Evolutionary conservation across 352 stramenopile species (phyloP).

Genomic region (Thraustochytrium sp.): DNA sequence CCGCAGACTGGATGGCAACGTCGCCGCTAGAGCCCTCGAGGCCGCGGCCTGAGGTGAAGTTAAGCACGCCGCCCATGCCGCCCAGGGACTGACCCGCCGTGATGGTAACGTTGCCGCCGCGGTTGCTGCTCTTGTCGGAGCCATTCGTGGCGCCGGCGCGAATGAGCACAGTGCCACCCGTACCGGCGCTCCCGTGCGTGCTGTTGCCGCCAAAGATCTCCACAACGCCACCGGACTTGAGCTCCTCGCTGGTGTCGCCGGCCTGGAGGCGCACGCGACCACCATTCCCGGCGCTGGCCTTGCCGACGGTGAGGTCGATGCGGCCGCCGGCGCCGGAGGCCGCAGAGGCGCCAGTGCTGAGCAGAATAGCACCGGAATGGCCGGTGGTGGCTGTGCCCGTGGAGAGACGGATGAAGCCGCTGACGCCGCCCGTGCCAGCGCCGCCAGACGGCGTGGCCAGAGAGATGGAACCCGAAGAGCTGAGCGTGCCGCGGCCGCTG

Average conservation of each 20-base stretch:
- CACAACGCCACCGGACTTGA: neutral
- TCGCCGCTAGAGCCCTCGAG: slow-evolving; percentile 38
- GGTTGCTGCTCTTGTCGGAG: neutral
- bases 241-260: slow-evolving; percentile 48
- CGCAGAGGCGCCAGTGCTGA: slow-evolving; percentile 54
- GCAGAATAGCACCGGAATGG: slow-evolving; percentile 51
- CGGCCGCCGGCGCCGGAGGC: slow-evolving; percentile 52
- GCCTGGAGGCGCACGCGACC: slow-evolving; percentile 51
- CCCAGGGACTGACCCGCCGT: neutral
- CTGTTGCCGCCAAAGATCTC: neutral
- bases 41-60: neutral
- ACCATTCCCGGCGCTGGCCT: slow-evolving; percentile 48
- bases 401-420: slow-evolving; percentile 53
- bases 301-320: slow-evolving; percentile 55
- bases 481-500: slow-evolving; percentile 52
- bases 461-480: slow-evolving; percentile 46
- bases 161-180: neutral
- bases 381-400: slow-evolving; percentile 53
- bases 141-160: neutral
- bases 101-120: slow-evolving; percentile 40
- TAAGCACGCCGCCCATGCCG: neutral
- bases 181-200: neutral
- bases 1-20: slow-evolving; percentile 50
- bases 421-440: slow-evolving; percentile 46
- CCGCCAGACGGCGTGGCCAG: slow-evolving; percentile 5